These are phyloP conservation scores for Phytophthora pistaciae DNA, from an alignment of 352 stramenopile genomes.

Conservation along the genomic window DNA sequence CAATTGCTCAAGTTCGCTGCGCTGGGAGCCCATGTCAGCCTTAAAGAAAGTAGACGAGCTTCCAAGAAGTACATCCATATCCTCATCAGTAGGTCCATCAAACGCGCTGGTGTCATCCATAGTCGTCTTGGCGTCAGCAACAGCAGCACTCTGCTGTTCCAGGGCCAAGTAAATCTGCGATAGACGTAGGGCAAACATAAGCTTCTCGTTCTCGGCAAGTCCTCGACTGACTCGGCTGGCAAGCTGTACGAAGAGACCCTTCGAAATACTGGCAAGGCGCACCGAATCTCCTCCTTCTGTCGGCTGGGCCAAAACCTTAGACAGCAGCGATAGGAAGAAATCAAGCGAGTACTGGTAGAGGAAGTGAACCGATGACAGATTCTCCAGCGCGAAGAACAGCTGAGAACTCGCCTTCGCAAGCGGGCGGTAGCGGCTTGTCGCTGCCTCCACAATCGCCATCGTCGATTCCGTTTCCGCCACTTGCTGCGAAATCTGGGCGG, in stretches of 20 bases:
- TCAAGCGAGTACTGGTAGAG: constrained; percentile 99
- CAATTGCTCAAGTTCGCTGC: constrained; percentile 58
- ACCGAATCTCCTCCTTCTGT: constrained; percentile 33
- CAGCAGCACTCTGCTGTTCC: constrained; percentile 59
- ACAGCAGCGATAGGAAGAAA: constrained; percentile 98
- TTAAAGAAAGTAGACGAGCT: constrained; percentile 60
- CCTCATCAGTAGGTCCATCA: constrained; percentile 76
- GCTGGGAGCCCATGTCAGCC: constrained; percentile 42
- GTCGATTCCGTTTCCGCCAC: constrained; percentile 84
- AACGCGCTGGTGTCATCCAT: constrained; percentile 41
- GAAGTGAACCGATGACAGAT: constrained; percentile 96
- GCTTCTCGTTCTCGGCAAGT: constrained; percentile 97
- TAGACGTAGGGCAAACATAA: constrained; percentile 98
- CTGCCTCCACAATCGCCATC: constrained; percentile 87
- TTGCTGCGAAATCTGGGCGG: constrained; percentile 96
- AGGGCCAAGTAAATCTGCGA: constrained; percentile 93
- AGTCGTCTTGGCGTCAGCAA: constrained; percentile 37
- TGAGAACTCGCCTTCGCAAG: constrained; percentile 91
- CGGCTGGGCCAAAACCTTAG: constrained; percentile 87
- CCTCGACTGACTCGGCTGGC: constrained; percentile 94
- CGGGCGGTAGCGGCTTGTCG: constrained; percentile 96
- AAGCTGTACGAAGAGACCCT: constrained; percentile 93
- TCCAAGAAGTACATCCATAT: constrained; percentile 79
- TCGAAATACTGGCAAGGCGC: constrained; percentile 77
- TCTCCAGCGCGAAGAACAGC: constrained; percentile 95